Evolutionary conservation across 108 stramenopile species (phyloP), one percentile per base, ranked within the genome.

Genomic region (Pseudonitzschia pungens): DNA sequence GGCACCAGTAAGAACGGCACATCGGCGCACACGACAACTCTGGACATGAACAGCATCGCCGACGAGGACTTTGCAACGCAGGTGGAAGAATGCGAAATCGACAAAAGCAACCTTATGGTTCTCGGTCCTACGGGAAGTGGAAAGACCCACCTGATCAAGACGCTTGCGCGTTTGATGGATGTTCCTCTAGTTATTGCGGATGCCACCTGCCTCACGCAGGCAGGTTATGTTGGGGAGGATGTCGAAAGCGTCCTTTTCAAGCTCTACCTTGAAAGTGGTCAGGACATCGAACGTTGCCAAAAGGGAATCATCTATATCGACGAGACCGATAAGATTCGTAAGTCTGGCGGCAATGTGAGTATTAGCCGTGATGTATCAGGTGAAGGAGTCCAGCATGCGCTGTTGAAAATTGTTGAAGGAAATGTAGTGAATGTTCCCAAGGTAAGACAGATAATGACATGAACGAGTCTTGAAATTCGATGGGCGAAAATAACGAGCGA

Each of bases 321-420:
- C 74, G 98, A 98, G 73, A 83, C 84, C 44, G 97, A 88, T 76
- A 98, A 98, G 85, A 97, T 97, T 65, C 83, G 94, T 41, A 91
- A 94, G 72, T 90, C 89, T 53, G 87, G 91, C n/a, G 96, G 92
- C 48, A 97, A 96, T 80, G 84, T 95, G 18, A 93, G 93, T 74
- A 97, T 98, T 54, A 98, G 95, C 66, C 89, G 97, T n/a, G 96
- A 96, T 74, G 94, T 96, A 15, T 91, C 89, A 63, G 96, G 96
- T 5, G 98, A 98, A 81, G 98, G 97, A 31, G 97, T 99, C n/a
- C 98, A 99, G 81, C 98, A 99, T 80, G 98, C 98, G 3, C 83
- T 99, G 27, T 83, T 99, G 43, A 99, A 99, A 85, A 97, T 99
- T 83, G 96, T 99, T 1, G 98, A 99, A 82, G 98, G 98, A n/a